Conservation (phyloP, 768 basidiomycete species). For the Hydnomerulius pinastri region DNA sequence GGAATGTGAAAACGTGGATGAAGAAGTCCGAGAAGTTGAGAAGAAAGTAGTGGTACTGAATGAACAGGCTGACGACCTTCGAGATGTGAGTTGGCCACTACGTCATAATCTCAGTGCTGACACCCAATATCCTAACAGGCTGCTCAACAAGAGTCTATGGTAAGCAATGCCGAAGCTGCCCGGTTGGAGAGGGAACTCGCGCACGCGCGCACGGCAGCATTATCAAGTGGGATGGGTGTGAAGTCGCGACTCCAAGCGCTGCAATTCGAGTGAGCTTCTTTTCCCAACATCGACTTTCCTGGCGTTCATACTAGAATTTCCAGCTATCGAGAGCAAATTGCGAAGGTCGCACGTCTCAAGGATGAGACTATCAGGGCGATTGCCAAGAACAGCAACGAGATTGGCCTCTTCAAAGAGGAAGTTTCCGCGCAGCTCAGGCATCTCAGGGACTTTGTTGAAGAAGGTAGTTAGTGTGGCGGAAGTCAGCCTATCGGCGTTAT, state of each 20-base stretch:
- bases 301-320: conserved; percentile 3
- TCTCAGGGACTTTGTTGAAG: conserved; percentile 68
- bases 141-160: conserved; percentile 71
- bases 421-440: conserved; percentile 71
- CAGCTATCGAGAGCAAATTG: conserved; percentile 80
- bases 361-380: conserved; percentile 83
- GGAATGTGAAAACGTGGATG: conserved; percentile 80
- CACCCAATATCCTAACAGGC: conserved; percentile 46
- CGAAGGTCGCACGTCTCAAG: conserved; percentile 70
- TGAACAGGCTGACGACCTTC: conserved; percentile 77
- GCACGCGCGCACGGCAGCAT: conserved; percentile 72
- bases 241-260: conserved; percentile 75
- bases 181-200: conserved; percentile 73
- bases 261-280: conserved; percentile 65
- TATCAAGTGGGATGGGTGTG: conserved; percentile 81
- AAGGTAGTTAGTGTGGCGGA: conserved; percentile 31
- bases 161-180: conserved; percentile 64
- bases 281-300: neutral
- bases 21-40: conserved; percentile 73
- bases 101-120: neutral
- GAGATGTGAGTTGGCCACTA: conserved; percentile 59
- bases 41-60: conserved; percentile 69
- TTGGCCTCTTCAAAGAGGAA: conserved; percentile 78
- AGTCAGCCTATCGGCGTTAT: neutral
- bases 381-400: conserved; percentile 82